Evolutionary conservation across 768 basidiomycete genomes (phyloP), one percentile per base, ranked within the genome.

Genomic region (Fomitopsis pulvina): DNA sequence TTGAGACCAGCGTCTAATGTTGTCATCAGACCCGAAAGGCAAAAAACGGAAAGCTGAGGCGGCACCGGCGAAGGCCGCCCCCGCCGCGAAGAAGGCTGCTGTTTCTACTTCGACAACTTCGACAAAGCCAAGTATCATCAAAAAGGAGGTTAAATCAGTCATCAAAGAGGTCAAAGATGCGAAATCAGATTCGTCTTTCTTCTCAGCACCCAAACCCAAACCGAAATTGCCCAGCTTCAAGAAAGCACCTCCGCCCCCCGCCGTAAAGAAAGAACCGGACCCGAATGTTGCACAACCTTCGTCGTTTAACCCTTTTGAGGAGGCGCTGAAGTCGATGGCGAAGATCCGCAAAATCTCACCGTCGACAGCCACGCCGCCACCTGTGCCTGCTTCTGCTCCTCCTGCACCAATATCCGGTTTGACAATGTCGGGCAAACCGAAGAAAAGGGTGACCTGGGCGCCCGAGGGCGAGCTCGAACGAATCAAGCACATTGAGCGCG

Each of bases 101-200:
- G 57, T 86, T 6, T 71, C 76, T 7, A 67, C 58, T 21, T 48
- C 71, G 24, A 58, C 70, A n/a, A 65, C 76, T 2, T 51, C 66
- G 37, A 60, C 62, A 1, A 59, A 55, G 41, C 43, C 55, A 14
- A 52, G 54, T n/a, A 63, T 65, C 3, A 71, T 78, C 51, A 89
- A 87, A 74, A 85, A 79, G 62, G 85, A 87, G 61, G 48, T 60
- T 16, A 71, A 65, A 51, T 57, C 66, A 1, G 51, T 61, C 14
- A 70, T 68, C 9, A 87, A 88, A 63, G 87, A 86, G n/a, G 70
- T 68, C 10, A 88, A 89, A 63, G 87, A 86, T 56, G 85, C 87
- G 16, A 86, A 89, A 69, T 83, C 87, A 11, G 90, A 92, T 65
- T 85, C 84, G 41, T 89, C 87, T 1, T 92, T 92, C 67, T 92